Evolutionary conservation across 257 asterid genomes (phyloP), one percentile per base, ranked within the genome.

Genomic region (Mentha longifolia): DNA sequence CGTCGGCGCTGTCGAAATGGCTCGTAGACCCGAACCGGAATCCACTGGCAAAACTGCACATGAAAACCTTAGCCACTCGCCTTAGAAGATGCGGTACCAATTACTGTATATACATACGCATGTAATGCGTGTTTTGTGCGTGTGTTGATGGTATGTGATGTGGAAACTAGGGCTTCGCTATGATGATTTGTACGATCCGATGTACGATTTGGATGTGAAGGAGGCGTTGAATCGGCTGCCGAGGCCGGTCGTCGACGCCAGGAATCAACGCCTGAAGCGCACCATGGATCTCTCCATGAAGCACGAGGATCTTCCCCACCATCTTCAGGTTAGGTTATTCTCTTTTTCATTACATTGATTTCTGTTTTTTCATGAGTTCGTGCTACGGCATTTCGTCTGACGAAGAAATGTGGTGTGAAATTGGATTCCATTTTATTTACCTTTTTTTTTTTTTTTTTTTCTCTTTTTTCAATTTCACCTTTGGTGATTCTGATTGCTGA

Each of bases 241-340:
- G 4, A 88, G 70, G 50, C 91, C 85, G 82, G 68, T 93, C 35
- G 95, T 93, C 77, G 95, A 88, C 75, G 96, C 98, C 60, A 83
- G 98, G 78, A 85, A 87, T 71, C 97, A 80, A 80, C 92, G 97
- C 66, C 92, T 93, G 31, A 74, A 78, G 83, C 97, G 96, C 60
- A 95, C 98, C 73, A 72, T 93, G 85, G 97, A 93, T 77, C 95
- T 93, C 56, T 93, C 98, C 49, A 56, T 93, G 97, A 93, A 93
- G 84, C 98, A 93, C 46, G 79, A 81, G 56, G 82, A 89, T 75
- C 94, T 93, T 58, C 83, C 94, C 0, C 80, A 82, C 19, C 83
- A 91, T 41, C 85, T 91, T 46, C 97, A 89, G 97, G 96, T 43
- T 35, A 89, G 97, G 96, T 43, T 35, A n/a, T n/a, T 10, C 25